Conservation (phyloP, 371 early-diverging fungal genomes). For the Mucor velutinosus region DNA sequence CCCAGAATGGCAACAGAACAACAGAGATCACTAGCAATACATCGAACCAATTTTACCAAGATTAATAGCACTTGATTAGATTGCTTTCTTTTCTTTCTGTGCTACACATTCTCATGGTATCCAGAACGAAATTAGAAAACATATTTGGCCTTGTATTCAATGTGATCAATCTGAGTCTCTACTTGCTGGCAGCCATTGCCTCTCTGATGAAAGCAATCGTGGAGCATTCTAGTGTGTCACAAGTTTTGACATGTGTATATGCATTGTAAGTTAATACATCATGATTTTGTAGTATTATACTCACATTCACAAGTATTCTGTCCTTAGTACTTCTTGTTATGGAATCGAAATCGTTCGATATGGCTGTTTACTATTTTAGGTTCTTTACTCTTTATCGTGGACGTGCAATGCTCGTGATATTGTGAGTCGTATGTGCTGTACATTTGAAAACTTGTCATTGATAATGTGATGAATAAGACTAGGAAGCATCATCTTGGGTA, state of each 20-base stretch:
- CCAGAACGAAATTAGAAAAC: slow-evolving; percentile 37
- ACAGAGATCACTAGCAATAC: not conserved
- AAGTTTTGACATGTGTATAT: slow-evolving; percentile 41
- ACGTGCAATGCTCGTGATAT: slow-evolving; percentile 30
- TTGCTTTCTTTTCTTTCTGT: not conserved
- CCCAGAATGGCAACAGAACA: not conserved
- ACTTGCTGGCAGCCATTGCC: slow-evolving; percentile 26
- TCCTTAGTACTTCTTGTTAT: slow-evolving; percentile 28
- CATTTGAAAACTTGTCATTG: slow-evolving; percentile 17
- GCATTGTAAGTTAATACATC: slow-evolving; percentile 26
- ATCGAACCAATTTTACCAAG: not conserved
- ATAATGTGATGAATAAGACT: slow-evolving; percentile 7
- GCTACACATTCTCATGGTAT: slow-evolving; percentile 21
- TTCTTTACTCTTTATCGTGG: slow-evolving; percentile 33
- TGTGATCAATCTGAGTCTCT: slow-evolving; percentile 25
- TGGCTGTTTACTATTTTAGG: slow-evolving; percentile 18
- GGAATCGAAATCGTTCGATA: slow-evolving; percentile 24
- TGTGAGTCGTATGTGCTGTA: slow-evolving; percentile 21
- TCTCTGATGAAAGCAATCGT: slow-evolving; percentile 23
- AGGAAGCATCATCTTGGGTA: slow-evolving; percentile 17
- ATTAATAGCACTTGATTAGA: not conserved
- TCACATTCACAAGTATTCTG: slow-evolving; percentile 23
- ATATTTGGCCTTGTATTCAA: slow-evolving; percentile 33
- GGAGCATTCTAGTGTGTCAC: slow-evolving; percentile 20
- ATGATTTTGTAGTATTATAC: not conserved